A percentile compares a stretch with the other conserved stretches of the same genome.
These are phyloP conservation scores for Margaritispora aquatica DNA, from an alignment of 495 filamentous ascomycete species.

Conservation along the genomic window DNA sequence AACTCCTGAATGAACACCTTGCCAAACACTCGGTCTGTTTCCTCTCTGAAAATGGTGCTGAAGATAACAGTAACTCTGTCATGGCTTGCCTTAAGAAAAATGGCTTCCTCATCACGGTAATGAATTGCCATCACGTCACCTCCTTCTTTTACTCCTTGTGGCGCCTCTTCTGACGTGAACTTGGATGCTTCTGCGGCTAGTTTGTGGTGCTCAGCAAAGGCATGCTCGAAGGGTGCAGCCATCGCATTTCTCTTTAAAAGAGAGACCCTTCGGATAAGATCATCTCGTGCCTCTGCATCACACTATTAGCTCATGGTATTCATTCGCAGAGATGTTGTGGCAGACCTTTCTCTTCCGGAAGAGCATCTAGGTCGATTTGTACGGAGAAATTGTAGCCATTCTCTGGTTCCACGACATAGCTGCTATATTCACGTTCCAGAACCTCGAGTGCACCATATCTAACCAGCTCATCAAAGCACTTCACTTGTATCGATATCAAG, in stretches of 20 bases:
- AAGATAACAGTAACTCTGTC: slow-evolving; percentile 98
- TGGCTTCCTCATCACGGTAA: slow-evolving; percentile 98
- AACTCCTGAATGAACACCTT: slow-evolving; percentile 96
- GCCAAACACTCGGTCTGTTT: slow-evolving; percentile 94
- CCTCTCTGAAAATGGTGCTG: slow-evolving; percentile 94
- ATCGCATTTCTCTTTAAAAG: slow-evolving; percentile 95
- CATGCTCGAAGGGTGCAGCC: slow-evolving; percentile 95
- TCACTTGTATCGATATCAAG: slow-evolving; percentile 83
- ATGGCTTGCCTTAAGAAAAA: slow-evolving; percentile 95
- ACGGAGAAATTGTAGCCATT: slow-evolving; percentile 92
- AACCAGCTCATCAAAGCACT: slow-evolving; percentile 88
- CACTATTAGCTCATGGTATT: not conserved
- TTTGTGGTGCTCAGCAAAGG: slow-evolving; percentile 85
- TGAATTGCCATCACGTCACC: slow-evolving; percentile 94
- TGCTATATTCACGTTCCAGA: slow-evolving; percentile 88
- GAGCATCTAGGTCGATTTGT: slow-evolving; percentile 75
- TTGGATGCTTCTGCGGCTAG: slow-evolving; percentile 82
- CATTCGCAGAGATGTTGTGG: not conserved
- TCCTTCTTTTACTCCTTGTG: slow-evolving; percentile 79
- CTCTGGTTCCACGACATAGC: slow-evolving; percentile 83
- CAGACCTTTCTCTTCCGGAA: slow-evolving; percentile 69
- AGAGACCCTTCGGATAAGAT: slow-evolving; percentile 76
- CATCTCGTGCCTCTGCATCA: slow-evolving; percentile 65
- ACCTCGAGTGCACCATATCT: slow-evolving; percentile 88
- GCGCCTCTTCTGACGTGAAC: slow-evolving; percentile 85